Evolutionary conservation across 2,329 filamentous ascomycete species (phyloP).

Genomic region (Fusarium sp.): DNA sequence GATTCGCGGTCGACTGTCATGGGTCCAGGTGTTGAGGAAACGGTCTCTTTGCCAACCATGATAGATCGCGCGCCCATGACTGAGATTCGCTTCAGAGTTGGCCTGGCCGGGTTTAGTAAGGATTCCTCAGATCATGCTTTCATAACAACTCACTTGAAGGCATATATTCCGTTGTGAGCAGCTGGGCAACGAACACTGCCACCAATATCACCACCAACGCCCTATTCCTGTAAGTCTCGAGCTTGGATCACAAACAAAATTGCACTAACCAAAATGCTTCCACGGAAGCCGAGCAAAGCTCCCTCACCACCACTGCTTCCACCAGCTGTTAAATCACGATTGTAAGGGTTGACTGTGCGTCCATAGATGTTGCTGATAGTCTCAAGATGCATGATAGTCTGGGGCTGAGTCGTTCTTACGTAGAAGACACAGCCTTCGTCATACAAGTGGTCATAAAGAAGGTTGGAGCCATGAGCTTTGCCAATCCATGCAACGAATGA

Average conservation of each 20-base stretch:
- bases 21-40: constrained; percentile 49
- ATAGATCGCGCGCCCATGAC: constrained; percentile 40
- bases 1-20: constrained; percentile 52
- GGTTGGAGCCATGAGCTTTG: constrained; percentile 49
- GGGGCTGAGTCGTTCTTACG: constrained; percentile 76
- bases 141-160: constrained; percentile 45
- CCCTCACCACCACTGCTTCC: constrained; percentile 72
- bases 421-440: constrained; percentile 54
- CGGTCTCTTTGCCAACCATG: constrained; percentile 53
- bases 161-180: constrained; percentile 52
- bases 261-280: constrained; percentile 51
- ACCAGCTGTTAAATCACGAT: constrained; percentile 69
- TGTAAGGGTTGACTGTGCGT: constrained; percentile 71
- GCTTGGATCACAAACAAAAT: fast-evolving
- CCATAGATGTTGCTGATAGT: constrained; percentile 73
- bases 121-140: fast-evolving
- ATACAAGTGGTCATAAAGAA: constrained; percentile 48
- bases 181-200: constrained; percentile 55
- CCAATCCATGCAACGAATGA: constrained; percentile 50
- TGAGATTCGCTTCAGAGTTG: constrained; percentile 49
- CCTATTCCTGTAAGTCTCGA: constrained; percentile 29
- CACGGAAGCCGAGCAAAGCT: constrained; percentile 55
- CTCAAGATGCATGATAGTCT: constrained; percentile 67
- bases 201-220: constrained; percentile 57
- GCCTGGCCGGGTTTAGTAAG: constrained; percentile 35